Evolutionary conservation across 1,139 yeast species (phyloP).

Genomic region (Pichia sp.): DNA sequence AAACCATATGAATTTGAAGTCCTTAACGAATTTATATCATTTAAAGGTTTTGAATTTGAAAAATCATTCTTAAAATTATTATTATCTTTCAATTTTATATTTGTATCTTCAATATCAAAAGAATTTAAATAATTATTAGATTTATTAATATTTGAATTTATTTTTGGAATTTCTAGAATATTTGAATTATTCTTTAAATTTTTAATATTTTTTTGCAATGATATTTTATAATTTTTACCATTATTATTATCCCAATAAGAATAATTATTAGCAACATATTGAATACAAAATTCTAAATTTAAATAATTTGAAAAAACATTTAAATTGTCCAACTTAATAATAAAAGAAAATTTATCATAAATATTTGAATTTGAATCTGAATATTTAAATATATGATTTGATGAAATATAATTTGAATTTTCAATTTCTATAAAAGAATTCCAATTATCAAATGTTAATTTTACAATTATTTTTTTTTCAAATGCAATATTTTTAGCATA

Average conservation of each 20-base stretch:
- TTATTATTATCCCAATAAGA: constrained; percentile 78
- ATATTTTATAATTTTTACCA: constrained; percentile 49
- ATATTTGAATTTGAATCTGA: constrained; percentile 15
- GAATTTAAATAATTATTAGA: background rate
- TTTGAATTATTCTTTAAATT: background rate
- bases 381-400: constrained; percentile 31
- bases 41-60: constrained; percentile 14
- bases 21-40: constrained; percentile 15
- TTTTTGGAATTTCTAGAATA: constrained; percentile 1
- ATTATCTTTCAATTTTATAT: constrained; percentile 25
- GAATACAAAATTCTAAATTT: constrained; percentile 49
- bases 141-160: background rate
- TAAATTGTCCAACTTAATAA: constrained; percentile 32
- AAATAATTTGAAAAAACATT: constrained; percentile 30
- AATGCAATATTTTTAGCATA: constrained; percentile 67
- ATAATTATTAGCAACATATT: constrained; percentile 41
- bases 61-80: constrained; percentile 19
- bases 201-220: constrained; percentile 12
- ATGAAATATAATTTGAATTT: constrained; percentile 29
- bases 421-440: constrained; percentile 38
- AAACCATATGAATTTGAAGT: constrained; percentile 23
- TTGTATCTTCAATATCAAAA: constrained; percentile 25
- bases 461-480: constrained; percentile 54
- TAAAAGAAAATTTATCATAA: constrained; percentile 43
- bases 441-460: constrained; percentile 72